A percentile compares a stretch with the other conserved stretches of the same genome.
Evolutionary conservation across 805 yeast genomes (phyloP).

Genomic region (Candida pini): DNA sequence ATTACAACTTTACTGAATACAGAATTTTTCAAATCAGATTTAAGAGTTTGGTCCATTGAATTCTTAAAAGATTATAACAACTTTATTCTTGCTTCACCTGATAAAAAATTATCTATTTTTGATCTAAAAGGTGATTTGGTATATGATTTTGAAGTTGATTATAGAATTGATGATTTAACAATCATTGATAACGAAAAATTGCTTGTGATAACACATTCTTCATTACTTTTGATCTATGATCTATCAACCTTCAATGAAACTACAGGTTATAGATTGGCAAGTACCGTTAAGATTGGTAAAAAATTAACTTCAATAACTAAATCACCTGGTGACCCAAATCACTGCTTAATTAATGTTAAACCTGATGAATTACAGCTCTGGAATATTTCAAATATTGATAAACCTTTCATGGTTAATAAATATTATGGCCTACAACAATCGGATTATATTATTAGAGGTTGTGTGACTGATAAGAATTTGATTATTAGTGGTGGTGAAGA

Average conservation of each 20-base stretch:
- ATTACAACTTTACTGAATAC: slow-evolving; percentile 16
- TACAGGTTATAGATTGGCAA: slow-evolving; percentile 22
- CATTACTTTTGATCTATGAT: slow-evolving; percentile 56
- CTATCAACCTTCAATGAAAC: slow-evolving; percentile 27
- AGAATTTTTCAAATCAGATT: slow-evolving; percentile 14
- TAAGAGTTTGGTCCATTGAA: slow-evolving; percentile 53
- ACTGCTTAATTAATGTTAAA: slow-evolving; percentile 54
- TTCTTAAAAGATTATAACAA: slow-evolving; percentile 46
- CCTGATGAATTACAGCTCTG: slow-evolving; percentile 79
- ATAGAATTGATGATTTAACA: slow-evolving; percentile 62
- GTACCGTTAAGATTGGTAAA: slow-evolving; percentile 43
- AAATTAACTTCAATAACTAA: slow-evolving; percentile 60
- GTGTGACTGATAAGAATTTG: slow-evolving; percentile 71
- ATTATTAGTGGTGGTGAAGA: slow-evolving; percentile 83
- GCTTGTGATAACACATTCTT: slow-evolving; percentile 60
- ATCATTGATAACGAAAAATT: slow-evolving; percentile 59
- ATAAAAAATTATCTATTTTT: slow-evolving; percentile 52
- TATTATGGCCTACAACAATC: slow-evolving; percentile 70
- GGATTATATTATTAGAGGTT: slow-evolving; percentile 64
- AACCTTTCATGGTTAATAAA: slow-evolving; percentile 45
- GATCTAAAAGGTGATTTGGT: slow-evolving; percentile 28
- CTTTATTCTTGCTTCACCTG: slow-evolving; percentile 74
- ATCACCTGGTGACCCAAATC: slow-evolving; percentile 46
- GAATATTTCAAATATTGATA: slow-evolving; percentile 56
- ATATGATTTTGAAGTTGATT: slow-evolving; percentile 21